Base-by-base conservation (phyloP, 2,329 filamentous ascomycete species). In the Colletotrichum cuscutae region DNA sequence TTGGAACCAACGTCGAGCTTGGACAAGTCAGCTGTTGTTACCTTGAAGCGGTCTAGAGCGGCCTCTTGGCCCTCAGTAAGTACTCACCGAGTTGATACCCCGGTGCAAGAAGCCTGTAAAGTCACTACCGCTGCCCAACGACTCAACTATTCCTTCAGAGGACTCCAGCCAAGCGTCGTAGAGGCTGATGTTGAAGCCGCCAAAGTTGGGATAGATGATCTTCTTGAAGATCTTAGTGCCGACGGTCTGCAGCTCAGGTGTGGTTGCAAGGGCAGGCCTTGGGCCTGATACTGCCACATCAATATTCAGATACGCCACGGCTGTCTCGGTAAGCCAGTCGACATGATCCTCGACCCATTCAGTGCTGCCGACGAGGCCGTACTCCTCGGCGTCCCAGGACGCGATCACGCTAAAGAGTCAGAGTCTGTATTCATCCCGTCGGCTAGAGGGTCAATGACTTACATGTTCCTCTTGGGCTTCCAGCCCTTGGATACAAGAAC, bases 311-410 rank as follows among this genome's bases (percentile, higher is more conserved):
- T 97, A 97, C 0, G 93, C 90, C 63, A 97, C 89, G 8, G 92
- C 90, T 0, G 91, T 89, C 19, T 89, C 87, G 0, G 87, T 89
- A 1, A 97, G 88, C 94, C 94, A 97, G 0, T 92, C 90, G 1
- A 95, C 81, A 72, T 94, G 92, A 71, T 97, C 94, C 78, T 97
- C 94, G 0, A 97, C 93, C 93, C 94, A 97, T 78, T 97, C 94
- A 0, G 94, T 95, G 4, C 92, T 94, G 1, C 94, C 95, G 8
- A 97, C 81, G 1, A 97, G 84, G 0, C 93, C 94, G 77, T 96
- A 96, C 81, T 97, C 94, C 80, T 94, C 92, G 0, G 88, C 91
- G 75, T 93, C 92, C 91, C 91, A 93, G 0, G 84, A 87, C 1
- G 92, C 93, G 74, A 97, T 91, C 12, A 96, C 92, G 67, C 95